Conservation (phyloP, 257 asterid species). For the Plantago elongata region DNA sequence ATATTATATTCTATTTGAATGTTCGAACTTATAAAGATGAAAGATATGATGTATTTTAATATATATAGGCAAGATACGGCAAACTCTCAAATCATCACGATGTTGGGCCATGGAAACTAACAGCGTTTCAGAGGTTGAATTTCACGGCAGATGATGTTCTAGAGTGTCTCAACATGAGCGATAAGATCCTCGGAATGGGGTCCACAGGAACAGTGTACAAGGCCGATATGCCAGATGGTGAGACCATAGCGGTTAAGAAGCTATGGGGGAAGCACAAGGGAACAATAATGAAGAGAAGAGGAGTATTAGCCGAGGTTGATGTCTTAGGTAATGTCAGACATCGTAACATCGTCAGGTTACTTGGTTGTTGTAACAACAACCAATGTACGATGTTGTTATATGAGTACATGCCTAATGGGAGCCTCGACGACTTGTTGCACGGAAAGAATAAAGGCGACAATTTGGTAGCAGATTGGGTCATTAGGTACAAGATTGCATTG, state of each 20-base stretch:
- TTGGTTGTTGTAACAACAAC: constrained; percentile 68
- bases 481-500: constrained; percentile 59
- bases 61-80: constrained; percentile 34
- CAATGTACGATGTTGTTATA: constrained; percentile 71
- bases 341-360: constrained; percentile 67
- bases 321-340: constrained; percentile 84
- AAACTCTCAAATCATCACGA: constrained; percentile 34
- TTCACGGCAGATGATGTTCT: constrained; percentile 77
- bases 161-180: constrained; percentile 46
- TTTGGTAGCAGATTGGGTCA: constrained; percentile 62
- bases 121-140: constrained; percentile 74
- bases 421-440: constrained; percentile 69
- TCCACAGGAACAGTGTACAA: constrained; percentile 83
- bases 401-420: constrained; percentile 95
- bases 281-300: constrained; percentile 39
- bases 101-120: constrained; percentile 72
- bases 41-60: background rate
- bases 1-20: too few relatives aligned
- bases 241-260: constrained; percentile 77
- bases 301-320: constrained; percentile 89
- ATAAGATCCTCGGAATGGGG: constrained; percentile 82
- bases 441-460: constrained; percentile 55
- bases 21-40: too few relatives aligned
- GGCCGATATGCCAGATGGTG: constrained; percentile 93
- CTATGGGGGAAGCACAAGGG: constrained; percentile 83